phyloP scores from a whole-genome alignment of 345 rosid species.

The Aegle marmelos region DNA sequence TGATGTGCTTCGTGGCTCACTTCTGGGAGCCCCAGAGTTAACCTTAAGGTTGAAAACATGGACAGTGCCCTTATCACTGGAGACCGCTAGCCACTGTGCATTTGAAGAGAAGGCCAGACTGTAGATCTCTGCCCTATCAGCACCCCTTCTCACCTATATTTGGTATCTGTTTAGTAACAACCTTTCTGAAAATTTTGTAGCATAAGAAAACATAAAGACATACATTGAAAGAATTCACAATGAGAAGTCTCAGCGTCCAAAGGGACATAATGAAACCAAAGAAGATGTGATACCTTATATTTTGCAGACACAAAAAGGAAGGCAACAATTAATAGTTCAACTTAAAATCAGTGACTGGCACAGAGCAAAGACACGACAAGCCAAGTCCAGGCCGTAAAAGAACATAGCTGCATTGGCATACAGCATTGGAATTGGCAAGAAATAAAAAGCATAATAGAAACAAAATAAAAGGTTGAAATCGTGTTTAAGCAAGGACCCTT shows the following conservation, averaged over 20 bases:
- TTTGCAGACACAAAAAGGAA: neutral
- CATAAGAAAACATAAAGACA: neutral
- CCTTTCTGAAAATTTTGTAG: neutral
- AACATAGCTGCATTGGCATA: neutral
- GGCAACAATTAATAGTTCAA: neutral
- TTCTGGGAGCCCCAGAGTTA: conserved; percentile 50
- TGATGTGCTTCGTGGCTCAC: conserved; percentile 40
- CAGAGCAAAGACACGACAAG: neutral
- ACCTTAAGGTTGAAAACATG: conserved; percentile 90
- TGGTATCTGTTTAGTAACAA: conserved; percentile 7
- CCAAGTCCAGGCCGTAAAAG: neutral
- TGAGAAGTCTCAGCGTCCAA: neutral
- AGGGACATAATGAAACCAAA: neutral
- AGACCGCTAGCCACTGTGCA: conserved; percentile 90
- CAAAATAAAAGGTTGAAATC: neutral
- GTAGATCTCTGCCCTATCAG: conserved; percentile 95
- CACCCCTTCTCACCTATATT: conserved; percentile 89
- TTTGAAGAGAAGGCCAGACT: conserved; percentile 92
- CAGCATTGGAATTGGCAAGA: neutral
- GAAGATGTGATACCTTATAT: neutral
- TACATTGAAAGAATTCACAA: neutral
- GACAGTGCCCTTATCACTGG: conserved; percentile 98
- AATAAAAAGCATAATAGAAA: neutral
- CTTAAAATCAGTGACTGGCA: neutral
- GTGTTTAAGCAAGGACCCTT: neutral